Conservation (phyloP, 2,329 filamentous ascomycete species). For the Fusarium sp. region DNA sequence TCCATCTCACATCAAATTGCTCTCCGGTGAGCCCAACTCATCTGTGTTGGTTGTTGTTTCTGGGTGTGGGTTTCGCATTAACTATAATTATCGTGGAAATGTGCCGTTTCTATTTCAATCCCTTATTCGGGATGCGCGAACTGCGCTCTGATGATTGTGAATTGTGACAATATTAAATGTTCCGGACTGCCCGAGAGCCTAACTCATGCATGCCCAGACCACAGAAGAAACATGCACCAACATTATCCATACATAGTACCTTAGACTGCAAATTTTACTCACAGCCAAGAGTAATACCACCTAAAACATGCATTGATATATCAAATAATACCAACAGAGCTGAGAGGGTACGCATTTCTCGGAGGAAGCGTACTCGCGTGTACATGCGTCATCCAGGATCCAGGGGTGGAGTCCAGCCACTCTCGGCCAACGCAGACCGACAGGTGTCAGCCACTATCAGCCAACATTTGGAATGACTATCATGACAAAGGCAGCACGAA, state of each 20-base stretch:
- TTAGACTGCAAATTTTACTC: not conserved
- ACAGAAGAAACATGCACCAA: not conserved
- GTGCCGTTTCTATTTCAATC: not conserved
- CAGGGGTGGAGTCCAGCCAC: slow-evolving; percentile 1
- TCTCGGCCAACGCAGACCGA: not conserved
- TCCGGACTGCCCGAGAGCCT: not conserved
- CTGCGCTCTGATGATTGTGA: not conserved
- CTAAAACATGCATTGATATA: not conserved
- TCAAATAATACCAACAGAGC: not conserved
- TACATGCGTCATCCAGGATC: not conserved
- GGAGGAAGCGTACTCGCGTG: not conserved
- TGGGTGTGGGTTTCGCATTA: not conserved
- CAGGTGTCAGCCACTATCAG: not conserved
- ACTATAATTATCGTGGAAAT: not conserved
- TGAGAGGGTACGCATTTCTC: not conserved
- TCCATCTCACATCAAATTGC: not conserved
- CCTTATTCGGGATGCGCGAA: not conserved
- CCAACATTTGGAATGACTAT: not conserved
- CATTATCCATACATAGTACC: not conserved
- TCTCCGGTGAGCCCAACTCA: not conserved
- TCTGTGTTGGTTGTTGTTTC: not conserved
- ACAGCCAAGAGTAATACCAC: not conserved
- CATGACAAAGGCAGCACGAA: not conserved
- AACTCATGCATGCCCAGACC: not conserved
- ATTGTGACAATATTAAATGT: not conserved